Evolutionary conservation across 371 early-diverging fungal species (phyloP).

Genomic region (Mucor sp.): DNA sequence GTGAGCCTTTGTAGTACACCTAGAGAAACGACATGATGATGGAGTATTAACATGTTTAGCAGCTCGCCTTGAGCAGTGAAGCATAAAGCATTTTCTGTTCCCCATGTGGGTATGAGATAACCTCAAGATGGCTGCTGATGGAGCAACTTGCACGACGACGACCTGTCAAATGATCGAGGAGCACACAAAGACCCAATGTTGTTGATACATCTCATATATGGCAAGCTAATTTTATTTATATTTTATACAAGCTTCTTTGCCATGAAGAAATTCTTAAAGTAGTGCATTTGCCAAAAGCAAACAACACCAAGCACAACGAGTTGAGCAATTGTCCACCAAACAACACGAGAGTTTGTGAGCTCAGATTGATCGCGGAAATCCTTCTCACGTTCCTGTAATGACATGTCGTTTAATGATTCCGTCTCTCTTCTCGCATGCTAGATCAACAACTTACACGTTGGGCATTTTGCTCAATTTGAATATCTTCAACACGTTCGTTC

Average conservation of each 20-base stretch:
- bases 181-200: too few species aligned
- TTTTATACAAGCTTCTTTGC: conserved; percentile 91
- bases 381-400: conserved; percentile 77
- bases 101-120: too few species aligned
- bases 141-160: too few species aligned
- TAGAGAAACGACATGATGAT: too few species aligned
- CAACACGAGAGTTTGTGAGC: conserved; percentile 79
- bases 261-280: conserved; percentile 90
- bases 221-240: background rate
- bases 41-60: too few species aligned
- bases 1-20: too few species aligned
- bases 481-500: conserved; percentile 79
- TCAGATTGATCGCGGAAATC: conserved; percentile 90
- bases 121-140: too few species aligned
- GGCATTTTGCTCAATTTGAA: conserved; percentile 87
- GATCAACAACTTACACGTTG: conserved; percentile 71
- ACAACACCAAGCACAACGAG: conserved; percentile 77
- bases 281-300: conserved; percentile 92
- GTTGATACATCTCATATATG: too few species aligned
- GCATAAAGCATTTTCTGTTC: too few species aligned
- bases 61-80: too few species aligned
- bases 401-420: too few species aligned
- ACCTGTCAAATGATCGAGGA: too few species aligned
- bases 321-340: conserved; percentile 90
- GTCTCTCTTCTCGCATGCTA: background rate